phyloP scores from a whole-genome alignment of 768 basidiomycete species.

The Mrakia gelida region DNA sequence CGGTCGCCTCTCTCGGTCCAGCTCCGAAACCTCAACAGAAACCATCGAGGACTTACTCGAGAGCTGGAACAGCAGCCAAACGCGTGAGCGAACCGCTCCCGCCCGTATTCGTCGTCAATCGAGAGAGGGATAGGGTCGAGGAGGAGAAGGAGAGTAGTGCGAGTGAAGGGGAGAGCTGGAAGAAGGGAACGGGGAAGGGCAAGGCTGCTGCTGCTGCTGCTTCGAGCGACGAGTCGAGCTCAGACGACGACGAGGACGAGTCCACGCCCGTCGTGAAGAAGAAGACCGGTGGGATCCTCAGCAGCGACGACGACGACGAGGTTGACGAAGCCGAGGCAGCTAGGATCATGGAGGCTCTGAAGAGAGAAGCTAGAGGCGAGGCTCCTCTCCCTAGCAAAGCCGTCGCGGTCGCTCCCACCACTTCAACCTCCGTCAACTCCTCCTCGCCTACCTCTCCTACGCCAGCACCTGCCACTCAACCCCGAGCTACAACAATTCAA shows the following conservation, averaged over 20 bases:
- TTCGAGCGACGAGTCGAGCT: background rate
- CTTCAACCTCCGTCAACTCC: background rate
- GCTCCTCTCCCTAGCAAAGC: background rate
- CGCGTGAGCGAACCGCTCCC: background rate
- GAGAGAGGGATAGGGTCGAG: background rate
- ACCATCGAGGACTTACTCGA: background rate
- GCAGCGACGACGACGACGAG: background rate
- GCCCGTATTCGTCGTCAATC: background rate
- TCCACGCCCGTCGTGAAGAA: background rate
- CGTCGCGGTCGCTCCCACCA: background rate
- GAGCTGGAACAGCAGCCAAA: background rate
- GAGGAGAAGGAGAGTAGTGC: background rate
- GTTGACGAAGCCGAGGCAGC: background rate
- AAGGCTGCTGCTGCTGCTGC: background rate
- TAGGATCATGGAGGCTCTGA: background rate
- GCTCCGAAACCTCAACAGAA: slow-evolving; percentile 1
- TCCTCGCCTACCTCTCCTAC: background rate
- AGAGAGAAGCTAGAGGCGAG: background rate
- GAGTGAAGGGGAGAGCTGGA: background rate
- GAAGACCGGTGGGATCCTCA: background rate
- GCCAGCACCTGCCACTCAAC: background rate
- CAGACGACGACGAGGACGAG: background rate
- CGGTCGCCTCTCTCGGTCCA: background rate
- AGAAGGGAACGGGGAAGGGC: background rate
- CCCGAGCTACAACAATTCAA: background rate